These are phyloP conservation scores for Aleurites moluccanus DNA, from an alignment of 441 rosid species.

Conservation along the genomic window DNA sequence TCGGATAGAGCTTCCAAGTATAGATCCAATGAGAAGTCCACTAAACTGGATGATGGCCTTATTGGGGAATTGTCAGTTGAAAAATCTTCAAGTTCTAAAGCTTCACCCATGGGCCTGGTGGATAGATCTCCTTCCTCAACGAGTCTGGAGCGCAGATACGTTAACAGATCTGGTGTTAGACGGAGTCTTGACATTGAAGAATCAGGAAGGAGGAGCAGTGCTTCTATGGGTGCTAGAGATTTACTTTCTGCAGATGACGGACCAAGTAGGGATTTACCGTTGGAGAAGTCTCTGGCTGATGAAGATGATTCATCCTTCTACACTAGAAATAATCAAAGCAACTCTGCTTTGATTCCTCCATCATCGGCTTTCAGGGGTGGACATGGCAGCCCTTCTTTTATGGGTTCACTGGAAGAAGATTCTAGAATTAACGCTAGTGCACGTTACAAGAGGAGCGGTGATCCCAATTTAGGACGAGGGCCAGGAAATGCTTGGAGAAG, in stretches of 20 bases:
- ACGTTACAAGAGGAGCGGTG: constrained; percentile 70
- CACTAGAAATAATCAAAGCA: constrained; percentile 55
- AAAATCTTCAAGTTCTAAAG: constrained; percentile 72
- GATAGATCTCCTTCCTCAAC: constrained; percentile 87
- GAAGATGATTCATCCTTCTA: constrained; percentile 64
- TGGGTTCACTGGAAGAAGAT: constrained; percentile 71
- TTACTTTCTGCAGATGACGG: constrained; percentile 57
- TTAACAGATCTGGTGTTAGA: constrained; percentile 53
- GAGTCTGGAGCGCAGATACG: constrained; percentile 74
- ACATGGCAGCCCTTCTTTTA: constrained; percentile 60
- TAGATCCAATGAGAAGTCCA: constrained; percentile 56
- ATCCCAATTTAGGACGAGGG: constrained; percentile 68
- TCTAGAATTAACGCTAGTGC: constrained; percentile 45
- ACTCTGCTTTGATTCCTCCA: constrained; percentile 57
- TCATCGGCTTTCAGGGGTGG: constrained; percentile 68
- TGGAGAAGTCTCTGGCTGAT: constrained; percentile 57
- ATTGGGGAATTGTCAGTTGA: constrained; percentile 62
- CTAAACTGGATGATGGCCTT: constrained; percentile 66
- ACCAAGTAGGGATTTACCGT: constrained; percentile 42
- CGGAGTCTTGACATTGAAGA: constrained; percentile 79
- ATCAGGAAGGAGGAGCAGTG: constrained; percentile 58
- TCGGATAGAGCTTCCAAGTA: constrained; percentile 64
- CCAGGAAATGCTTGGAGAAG: constrained; percentile 94
- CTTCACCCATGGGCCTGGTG: constrained; percentile 62
- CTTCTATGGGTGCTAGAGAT: constrained; percentile 53